phyloP scores from a whole-genome alignment of 2,329 filamentous ascomycete species.

The Sporothrix brunneoviolacea region DNA sequence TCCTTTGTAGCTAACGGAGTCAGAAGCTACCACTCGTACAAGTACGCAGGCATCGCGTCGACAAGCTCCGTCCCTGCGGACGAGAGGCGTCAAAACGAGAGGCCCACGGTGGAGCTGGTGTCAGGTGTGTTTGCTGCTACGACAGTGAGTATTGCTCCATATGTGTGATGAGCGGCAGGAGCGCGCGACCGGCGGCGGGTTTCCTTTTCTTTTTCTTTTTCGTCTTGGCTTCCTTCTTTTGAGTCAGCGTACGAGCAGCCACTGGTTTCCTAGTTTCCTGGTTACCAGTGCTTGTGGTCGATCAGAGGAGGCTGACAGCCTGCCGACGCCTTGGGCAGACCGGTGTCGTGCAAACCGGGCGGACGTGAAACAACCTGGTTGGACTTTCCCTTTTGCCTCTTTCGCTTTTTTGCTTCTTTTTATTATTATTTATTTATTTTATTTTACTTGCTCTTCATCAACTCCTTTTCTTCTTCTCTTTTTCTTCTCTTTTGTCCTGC shows the following conservation, averaged over 20 bases:
- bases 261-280: conserved; percentile 2
- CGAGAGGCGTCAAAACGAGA: background rate
- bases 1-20: background rate
- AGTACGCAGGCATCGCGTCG: background rate
- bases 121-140: too few species aligned
- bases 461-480: background rate
- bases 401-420: background rate
- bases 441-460: background rate
- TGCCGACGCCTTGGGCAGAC: background rate
- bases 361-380: background rate
- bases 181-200: background rate
- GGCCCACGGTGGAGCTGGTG: conserved; percentile 1
- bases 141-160: too few species aligned
- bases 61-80: conserved; percentile 4
- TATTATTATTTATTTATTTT: background rate
- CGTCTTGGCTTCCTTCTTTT: background rate
- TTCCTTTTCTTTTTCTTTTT: background rate
- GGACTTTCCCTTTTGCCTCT: background rate
- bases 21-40: background rate
- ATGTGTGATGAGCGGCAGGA: conserved; percentile 5
- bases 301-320: conserved; percentile 9
- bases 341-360: background rate
- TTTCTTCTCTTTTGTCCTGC: background rate
- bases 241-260: too few species aligned
- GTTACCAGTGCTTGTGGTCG: background rate